A percentile compares a stretch with the other conserved stretches of the same genome.
These are phyloP conservation scores for Melastoma malabathricum DNA, from an alignment of 345 rosid genomes.

Conservation along the genomic window DNA sequence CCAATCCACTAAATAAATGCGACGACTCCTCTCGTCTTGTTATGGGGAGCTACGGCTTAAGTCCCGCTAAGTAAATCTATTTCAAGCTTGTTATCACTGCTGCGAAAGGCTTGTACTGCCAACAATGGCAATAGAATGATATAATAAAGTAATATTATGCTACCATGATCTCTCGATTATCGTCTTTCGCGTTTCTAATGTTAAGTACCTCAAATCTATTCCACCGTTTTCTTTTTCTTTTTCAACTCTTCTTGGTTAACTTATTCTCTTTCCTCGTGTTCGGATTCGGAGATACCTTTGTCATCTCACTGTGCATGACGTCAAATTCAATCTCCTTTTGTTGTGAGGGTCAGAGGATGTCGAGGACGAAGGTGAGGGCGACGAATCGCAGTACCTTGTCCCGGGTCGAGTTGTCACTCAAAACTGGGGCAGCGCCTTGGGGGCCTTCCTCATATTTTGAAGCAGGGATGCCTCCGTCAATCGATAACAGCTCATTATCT, in stretches of 20 bases:
- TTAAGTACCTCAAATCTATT: no score
- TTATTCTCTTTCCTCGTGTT: constrained; percentile 7
- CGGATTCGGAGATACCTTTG: constrained; percentile 34
- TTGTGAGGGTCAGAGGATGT: constrained; percentile 14
- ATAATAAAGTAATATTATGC: no score
- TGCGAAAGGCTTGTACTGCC: no score
- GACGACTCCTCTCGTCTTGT: no score
- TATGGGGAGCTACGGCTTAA: no score
- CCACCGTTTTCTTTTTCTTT: not conserved
- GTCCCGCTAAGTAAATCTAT: no score
- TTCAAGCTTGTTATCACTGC: no score
- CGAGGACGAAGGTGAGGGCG: constrained; percentile 33
- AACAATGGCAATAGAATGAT: no score
- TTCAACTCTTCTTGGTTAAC: not conserved
- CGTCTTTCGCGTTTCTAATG: no score
- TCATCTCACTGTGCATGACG: constrained; percentile 50
- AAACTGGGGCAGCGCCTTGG: constrained; percentile 47
- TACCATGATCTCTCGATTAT: no score
- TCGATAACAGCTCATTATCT: constrained; percentile 62
- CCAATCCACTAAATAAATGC: no score
- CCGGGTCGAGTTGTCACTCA: constrained; percentile 54
- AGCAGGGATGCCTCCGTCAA: constrained; percentile 56
- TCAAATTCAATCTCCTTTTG: constrained; percentile 58
- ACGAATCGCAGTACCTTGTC: constrained; percentile 34
- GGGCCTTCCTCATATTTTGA: constrained; percentile 31